Percentiles rank a stretch among this genome's conserved stretches.
These are phyloP conservation scores for Beauveria sp. DNA, from an alignment of 2,329 filamentous ascomycete genomes.

Conservation along the genomic window DNA sequence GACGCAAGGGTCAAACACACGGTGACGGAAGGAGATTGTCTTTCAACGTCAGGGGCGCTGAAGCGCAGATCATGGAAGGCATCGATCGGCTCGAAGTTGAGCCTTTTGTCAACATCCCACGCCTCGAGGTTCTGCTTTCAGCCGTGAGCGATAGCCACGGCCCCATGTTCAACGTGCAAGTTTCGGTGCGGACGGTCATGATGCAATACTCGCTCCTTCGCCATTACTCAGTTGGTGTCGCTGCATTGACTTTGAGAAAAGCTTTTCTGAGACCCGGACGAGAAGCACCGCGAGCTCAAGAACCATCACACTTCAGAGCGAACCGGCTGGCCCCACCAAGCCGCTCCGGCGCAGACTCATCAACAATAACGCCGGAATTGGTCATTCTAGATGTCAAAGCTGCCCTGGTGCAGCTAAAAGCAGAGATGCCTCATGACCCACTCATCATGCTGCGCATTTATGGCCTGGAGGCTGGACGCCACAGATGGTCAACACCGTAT, in stretches of 20 bases:
- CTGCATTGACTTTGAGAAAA: conserved; percentile 64
- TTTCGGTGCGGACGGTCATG: conserved; percentile 68
- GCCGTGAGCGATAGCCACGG: conserved; percentile 82
- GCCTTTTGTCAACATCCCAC: conserved; percentile 77
- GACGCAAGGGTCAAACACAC: conserved; percentile 46
- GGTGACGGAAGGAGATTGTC: conserved; percentile 76
- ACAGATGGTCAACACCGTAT: conserved; percentile 83
- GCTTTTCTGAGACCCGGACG: conserved; percentile 53
- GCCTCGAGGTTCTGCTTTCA: conserved; percentile 78
- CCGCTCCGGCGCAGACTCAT: conserved; percentile 24
- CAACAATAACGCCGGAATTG: conserved; percentile 49
- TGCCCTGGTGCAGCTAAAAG: conserved; percentile 78
- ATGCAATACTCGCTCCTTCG: conserved; percentile 89
- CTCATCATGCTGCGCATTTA: conserved; percentile 85
- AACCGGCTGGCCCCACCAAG: conserved; percentile 32
- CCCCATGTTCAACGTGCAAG: conserved; percentile 80
- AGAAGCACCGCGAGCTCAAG: conserved; percentile 29
- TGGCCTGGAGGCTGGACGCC: conserved; percentile 70
- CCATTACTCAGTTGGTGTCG: conserved; percentile 83
- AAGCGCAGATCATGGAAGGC: conserved; percentile 85
- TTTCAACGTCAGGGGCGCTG: conserved; percentile 73
- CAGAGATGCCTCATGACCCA: conserved; percentile 82
- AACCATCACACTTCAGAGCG: conserved; percentile 22
- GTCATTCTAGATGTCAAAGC: conserved; percentile 77
- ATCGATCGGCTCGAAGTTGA: conserved; percentile 77